These are phyloP conservation scores for Ogataea minuta DNA, from an alignment of 805 yeast species.

Conservation along the genomic window DNA sequence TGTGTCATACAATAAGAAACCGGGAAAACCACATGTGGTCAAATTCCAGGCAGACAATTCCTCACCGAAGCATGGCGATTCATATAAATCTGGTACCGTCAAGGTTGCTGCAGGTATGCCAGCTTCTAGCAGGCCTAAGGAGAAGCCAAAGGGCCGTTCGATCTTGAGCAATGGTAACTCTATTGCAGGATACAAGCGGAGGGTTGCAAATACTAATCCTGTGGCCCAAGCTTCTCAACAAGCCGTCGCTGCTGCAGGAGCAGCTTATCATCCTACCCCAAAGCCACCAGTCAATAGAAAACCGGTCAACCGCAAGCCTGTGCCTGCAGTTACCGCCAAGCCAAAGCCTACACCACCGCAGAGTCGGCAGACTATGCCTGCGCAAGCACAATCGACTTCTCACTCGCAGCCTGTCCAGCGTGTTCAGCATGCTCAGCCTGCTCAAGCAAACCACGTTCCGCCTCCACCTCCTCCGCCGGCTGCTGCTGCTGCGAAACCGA, in stretches of 20 bases:
- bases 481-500: conserved; percentile 57
- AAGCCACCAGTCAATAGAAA: conserved; percentile 29
- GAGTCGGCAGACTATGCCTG: conserved; percentile 14
- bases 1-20: conserved; percentile 84
- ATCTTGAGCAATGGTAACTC: conserved; percentile 26
- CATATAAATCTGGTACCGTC: conserved; percentile 85
- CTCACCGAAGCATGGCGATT: conserved; percentile 68
- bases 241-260: conserved; percentile 37
- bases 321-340: conserved; percentile 26
- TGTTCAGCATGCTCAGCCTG: conserved; percentile 8
- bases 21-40: conserved; percentile 73
- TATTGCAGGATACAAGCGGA: conserved; percentile 28
- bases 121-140: conserved; percentile 63
- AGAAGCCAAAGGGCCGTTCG: conserved; percentile 64
- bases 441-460: conserved; percentile 11
- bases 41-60: conserved; percentile 61
- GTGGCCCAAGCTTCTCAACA: conserved; percentile 26
- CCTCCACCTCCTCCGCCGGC: conserved; percentile 80
- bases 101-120: conserved; percentile 79
- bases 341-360: conserved; percentile 28
- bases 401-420: conserved; percentile 7
- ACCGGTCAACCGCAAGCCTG: conserved; percentile 30
- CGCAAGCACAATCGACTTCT: conserved; percentile 10
- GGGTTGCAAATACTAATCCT: conserved; percentile 15
- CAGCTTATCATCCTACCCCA: conserved; percentile 39